A percentile compares a stretch with the other conserved stretches of the same genome.
phyloP scores from a whole-genome alignment of 768 basidiomycete genomes.

The Hypsizygus marmoreus region DNA sequence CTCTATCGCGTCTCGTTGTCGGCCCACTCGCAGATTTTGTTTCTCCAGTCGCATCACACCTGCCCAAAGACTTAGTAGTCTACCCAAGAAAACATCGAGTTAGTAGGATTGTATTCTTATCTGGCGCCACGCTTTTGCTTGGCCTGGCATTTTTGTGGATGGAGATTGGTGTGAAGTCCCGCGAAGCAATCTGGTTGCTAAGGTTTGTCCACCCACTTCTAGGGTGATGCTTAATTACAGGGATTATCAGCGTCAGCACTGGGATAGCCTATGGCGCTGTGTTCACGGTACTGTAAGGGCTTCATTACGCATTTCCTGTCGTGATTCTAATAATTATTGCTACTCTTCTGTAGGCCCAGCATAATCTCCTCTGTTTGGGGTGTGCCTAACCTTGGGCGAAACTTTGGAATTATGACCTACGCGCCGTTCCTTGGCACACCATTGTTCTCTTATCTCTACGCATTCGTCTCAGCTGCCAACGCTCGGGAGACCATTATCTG shows the following conservation, averaged over 20 bases:
- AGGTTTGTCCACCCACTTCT: constrained; percentile 46
- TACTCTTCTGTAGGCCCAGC: constrained; percentile 52
- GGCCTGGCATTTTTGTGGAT: constrained; percentile 57
- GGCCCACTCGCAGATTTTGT: constrained; percentile 75
- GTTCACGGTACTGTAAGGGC: constrained; percentile 70
- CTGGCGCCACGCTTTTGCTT: constrained; percentile 49
- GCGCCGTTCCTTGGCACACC: constrained; percentile 78
- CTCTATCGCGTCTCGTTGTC: constrained; percentile 62
- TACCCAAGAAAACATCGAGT: constrained; percentile 52
- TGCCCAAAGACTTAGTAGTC: constrained; percentile 34
- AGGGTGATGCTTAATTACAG: constrained; percentile 4
- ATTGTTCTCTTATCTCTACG: constrained; percentile 78
- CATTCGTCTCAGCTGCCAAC: constrained; percentile 60
- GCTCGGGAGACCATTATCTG: constrained; percentile 49
- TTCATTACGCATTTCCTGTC: not conserved
- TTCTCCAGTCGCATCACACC: constrained; percentile 58
- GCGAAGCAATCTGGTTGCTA: constrained; percentile 63
- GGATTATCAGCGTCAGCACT: constrained; percentile 51
- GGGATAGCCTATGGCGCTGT: constrained; percentile 70
- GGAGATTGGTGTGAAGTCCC: constrained; percentile 46
- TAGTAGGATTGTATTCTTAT: constrained; percentile 65
- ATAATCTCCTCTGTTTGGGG: constrained; percentile 77
- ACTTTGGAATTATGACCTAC: constrained; percentile 75
- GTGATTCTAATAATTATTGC: too few relatives aligned
- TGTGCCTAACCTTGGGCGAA: constrained; percentile 65